Evolutionary conservation across 73 alveolate species (phyloP).

Genomic region (Paramecium bursaria): DNA sequence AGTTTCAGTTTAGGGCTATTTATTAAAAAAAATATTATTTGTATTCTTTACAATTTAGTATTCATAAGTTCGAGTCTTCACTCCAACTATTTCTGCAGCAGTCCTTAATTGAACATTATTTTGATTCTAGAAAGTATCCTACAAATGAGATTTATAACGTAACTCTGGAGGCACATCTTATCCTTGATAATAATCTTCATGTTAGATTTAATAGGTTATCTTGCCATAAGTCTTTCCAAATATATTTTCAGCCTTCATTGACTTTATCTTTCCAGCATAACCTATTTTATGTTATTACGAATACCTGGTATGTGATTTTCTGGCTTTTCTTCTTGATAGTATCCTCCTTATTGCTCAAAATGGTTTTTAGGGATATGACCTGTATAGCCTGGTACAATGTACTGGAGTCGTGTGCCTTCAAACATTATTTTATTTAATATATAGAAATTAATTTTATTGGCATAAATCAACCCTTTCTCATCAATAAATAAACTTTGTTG

Average conservation of each 20-base stretch:
- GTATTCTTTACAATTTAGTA: constrained; percentile 62
- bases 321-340: constrained; percentile 61
- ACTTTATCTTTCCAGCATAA: constrained; percentile 68
- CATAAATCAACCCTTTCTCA: constrained; percentile 61
- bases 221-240: constrained; percentile 70
- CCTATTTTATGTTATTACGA: constrained; percentile 45
- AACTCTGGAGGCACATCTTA: constrained; percentile 66
- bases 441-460: constrained; percentile 10
- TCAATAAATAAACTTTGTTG: constrained; percentile 65
- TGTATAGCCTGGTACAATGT: constrained; percentile 71
- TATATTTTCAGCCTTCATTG: constrained; percentile 69
- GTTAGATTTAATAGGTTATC: constrained; percentile 60
- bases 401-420: constrained; percentile 70
- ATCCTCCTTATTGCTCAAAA: constrained; percentile 50
- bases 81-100: constrained; percentile 73
- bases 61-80: constrained; percentile 49
- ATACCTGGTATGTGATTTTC: constrained; percentile 70
- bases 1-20: constrained; percentile 60
- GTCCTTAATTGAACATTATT: constrained; percentile 65
- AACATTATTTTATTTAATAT: constrained; percentile 56
- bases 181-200: constrained; percentile 67
- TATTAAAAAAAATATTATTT: not conserved
- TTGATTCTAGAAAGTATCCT: constrained; percentile 65
- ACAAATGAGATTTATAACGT: constrained; percentile 54
- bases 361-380: constrained; percentile 57